Evolutionary conservation across 83 land plant species (phyloP).

Genomic region (Picea abies): DNA sequence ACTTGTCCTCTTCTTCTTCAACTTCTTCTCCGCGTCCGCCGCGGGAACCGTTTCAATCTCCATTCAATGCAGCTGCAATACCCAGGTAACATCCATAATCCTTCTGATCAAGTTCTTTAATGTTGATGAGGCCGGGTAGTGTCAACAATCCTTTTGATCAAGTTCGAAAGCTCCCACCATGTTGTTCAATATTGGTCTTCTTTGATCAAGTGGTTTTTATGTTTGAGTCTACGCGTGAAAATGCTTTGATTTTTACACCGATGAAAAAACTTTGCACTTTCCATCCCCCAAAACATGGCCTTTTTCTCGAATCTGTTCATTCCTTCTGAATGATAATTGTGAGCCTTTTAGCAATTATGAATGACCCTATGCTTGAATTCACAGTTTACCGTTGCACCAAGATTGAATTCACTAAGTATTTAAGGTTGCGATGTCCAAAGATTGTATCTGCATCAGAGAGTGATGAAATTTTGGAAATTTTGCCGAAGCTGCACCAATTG

Average conservation of each 20-base stretch:
- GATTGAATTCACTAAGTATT: neutral
- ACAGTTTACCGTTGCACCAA: too few species aligned
- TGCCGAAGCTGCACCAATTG: conserved; percentile 4
- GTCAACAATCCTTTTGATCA: neutral
- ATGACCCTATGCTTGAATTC: too few species aligned
- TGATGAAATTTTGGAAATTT: neutral
- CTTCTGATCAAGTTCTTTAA: neutral
- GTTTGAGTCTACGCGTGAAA: too few species aligned
- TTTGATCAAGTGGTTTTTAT: too few species aligned
- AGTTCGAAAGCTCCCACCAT: too few species aligned
- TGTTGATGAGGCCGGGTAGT: neutral
- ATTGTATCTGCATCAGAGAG: neutral
- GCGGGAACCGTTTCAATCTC: conserved; percentile 6
- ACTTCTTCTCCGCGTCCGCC: conserved; percentile 9
- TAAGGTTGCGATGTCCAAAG: neutral
- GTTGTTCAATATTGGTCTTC: neutral
- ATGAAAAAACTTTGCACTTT: neutral
- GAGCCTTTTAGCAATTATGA: neutral
- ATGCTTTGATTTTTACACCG: too few species aligned
- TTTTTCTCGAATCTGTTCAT: neutral
- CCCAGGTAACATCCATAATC: conserved; percentile 11
- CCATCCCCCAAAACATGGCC: neutral
- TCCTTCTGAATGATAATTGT: neutral
- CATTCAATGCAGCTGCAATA: neutral
- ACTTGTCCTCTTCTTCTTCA: conserved; percentile 9